Evolutionary conservation across 306 rosid species (phyloP).

Genomic region (Castanea mollissima): DNA sequence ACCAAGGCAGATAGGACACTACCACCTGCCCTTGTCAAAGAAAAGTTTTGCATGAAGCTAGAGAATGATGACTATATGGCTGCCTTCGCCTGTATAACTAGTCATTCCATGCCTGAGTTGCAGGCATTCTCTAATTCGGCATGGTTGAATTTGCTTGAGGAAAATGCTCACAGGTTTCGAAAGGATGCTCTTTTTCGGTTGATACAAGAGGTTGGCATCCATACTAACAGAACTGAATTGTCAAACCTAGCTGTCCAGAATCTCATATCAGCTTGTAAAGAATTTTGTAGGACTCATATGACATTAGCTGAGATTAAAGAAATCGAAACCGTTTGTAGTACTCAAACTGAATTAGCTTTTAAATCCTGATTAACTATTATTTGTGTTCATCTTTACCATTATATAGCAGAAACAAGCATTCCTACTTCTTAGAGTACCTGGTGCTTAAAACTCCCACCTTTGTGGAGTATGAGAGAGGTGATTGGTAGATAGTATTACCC

Average conservation of each 20-base stretch:
- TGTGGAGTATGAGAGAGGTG: too few relatives aligned
- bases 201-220: conserved; percentile 40
- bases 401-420: background rate
- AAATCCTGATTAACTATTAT: conserved; percentile 11
- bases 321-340: conserved; percentile 19
- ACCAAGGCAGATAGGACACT: conserved; percentile 42
- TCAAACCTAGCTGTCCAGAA: conserved; percentile 43
- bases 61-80: conserved; percentile 49
- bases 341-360: conserved; percentile 25
- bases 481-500: too few relatives aligned
- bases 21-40: conserved; percentile 57
- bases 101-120: conserved; percentile 30
- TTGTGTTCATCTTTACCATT: background rate
- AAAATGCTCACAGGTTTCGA: conserved; percentile 49
- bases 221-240: conserved; percentile 33
- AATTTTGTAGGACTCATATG: conserved; percentile 30
- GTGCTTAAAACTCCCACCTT: too few relatives aligned
- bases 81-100: conserved; percentile 53
- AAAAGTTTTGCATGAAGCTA: conserved; percentile 59
- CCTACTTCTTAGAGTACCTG: background rate
- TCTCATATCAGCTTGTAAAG: conserved; percentile 56
- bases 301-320: conserved; percentile 23
- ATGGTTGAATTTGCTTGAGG: conserved; percentile 63
- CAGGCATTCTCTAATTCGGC: conserved; percentile 60
- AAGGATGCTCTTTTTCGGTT: conserved; percentile 46